These are phyloP conservation scores for Quercus tomentella DNA, from an alignment of 331 rosid species.

Conservation along the genomic window DNA sequence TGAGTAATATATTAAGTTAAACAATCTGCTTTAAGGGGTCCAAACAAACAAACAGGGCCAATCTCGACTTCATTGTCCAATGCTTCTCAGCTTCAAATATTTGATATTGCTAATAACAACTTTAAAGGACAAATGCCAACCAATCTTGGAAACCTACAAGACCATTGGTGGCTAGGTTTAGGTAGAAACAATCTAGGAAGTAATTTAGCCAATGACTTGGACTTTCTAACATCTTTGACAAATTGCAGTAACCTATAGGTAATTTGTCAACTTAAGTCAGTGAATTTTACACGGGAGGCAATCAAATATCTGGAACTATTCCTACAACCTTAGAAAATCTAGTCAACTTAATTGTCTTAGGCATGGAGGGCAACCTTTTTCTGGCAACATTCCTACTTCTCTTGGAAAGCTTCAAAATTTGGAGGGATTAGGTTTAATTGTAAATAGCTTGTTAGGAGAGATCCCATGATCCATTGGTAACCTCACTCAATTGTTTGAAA, in stretches of 20 bases:
- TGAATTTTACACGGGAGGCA: neutral
- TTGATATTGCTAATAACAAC: neutral
- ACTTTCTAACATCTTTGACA: neutral
- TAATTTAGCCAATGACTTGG: neutral
- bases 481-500: neutral
- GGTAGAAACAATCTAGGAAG: neutral
- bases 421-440: neutral
- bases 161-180: neutral
- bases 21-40: too few species aligned
- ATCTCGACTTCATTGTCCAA: slow-evolving; percentile 4
- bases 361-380: neutral
- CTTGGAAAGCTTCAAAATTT: neutral
- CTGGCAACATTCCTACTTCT: neutral
- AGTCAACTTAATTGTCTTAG: neutral
- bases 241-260: neutral
- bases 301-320: neutral
- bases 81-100: neutral
- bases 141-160: neutral
- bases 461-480: neutral
- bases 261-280: neutral
- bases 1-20: too few species aligned
- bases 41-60: neutral
- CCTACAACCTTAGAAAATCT: neutral
- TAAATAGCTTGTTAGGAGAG: neutral
- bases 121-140: neutral